Conservation (phyloP, 2,329 filamentous ascomycete species). For the Dichotomopilus funicola region DNA sequence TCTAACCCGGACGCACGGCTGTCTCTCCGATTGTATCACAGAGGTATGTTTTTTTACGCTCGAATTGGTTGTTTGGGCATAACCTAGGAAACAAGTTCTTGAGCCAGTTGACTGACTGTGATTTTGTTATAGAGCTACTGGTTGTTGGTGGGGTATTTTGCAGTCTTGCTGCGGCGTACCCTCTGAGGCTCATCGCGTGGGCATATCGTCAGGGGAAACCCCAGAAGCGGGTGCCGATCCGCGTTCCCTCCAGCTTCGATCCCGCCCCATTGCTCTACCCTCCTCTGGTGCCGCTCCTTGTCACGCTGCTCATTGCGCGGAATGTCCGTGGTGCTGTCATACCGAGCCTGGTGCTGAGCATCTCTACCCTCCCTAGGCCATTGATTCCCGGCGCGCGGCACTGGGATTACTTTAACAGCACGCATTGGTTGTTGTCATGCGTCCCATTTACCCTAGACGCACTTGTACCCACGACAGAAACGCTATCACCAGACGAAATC, state of each 20-base stretch:
- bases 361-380: slow-evolving; percentile 67
- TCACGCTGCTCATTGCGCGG: slow-evolving; percentile 66
- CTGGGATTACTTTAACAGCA: slow-evolving; percentile 51
- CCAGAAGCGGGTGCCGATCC: slow-evolving; percentile 36
- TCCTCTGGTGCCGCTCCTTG: slow-evolving; percentile 64
- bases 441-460: slow-evolving; percentile 52
- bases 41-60: slow-evolving; percentile 34
- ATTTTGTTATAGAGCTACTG: slow-evolving; percentile 35
- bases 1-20: slow-evolving; percentile 41
- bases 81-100: neutral
- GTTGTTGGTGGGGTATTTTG: slow-evolving; percentile 32
- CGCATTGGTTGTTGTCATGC: slow-evolving; percentile 76
- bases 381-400: slow-evolving; percentile 60
- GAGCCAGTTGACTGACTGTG: slow-evolving; percentile 8
- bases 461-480: neutral
- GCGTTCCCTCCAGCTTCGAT: slow-evolving; percentile 73
- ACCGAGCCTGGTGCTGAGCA: slow-evolving; percentile 73
- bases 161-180: slow-evolving; percentile 48
- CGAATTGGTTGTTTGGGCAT: no score
- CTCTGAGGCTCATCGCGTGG: slow-evolving; percentile 50
- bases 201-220: slow-evolving; percentile 36
- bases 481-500: slow-evolving; percentile 21
- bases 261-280: slow-evolving; percentile 89
- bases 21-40: slow-evolving; percentile 41
- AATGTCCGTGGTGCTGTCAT: slow-evolving; percentile 57